Conservation (phyloP, 1,284 basidiomycete species). For the Cryptococcus floricola region DNA sequence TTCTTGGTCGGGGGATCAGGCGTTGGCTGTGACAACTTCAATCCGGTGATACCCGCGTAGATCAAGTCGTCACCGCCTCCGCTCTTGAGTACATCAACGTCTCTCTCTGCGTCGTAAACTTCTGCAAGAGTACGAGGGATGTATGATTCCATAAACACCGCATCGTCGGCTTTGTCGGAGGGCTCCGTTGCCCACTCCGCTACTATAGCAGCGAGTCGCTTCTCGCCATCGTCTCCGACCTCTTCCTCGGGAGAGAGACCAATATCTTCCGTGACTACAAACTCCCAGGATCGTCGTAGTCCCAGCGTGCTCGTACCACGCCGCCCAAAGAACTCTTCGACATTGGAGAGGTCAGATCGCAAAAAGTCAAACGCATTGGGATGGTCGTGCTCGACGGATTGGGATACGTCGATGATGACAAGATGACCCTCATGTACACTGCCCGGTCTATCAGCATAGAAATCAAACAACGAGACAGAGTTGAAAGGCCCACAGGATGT, state of each 20-base stretch:
- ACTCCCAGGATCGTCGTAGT: conserved; percentile 79
- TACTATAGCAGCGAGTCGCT: conserved; percentile 48
- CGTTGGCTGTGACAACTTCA: conserved; percentile 52
- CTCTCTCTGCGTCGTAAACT: conserved; percentile 86
- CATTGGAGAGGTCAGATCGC: conserved; percentile 83
- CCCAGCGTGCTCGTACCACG: conserved; percentile 69
- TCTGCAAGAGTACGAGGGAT: conserved; percentile 90
- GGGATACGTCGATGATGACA: conserved; percentile 96
- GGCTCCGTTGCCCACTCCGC: conserved; percentile 53
- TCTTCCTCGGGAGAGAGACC: conserved; percentile 18
- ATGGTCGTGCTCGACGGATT: conserved; percentile 98
- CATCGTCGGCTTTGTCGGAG: conserved; percentile 60
- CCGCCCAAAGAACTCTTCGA: conserved; percentile 85
- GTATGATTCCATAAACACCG: conserved; percentile 80
- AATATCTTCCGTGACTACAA: conserved; percentile 63
- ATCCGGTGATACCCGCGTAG: conserved; percentile 76
- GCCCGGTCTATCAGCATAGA: background rate
- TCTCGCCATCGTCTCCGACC: conserved; percentile 44
- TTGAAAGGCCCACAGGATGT: conserved; percentile 67
- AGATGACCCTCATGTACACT: conserved; percentile 62
- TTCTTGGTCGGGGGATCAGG: conserved; percentile 7
- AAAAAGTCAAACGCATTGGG: conserved; percentile 94
- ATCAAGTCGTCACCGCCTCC: conserved; percentile 72
- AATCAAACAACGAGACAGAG: background rate
- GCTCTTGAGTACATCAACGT: conserved; percentile 66